Evolutionary conservation across 2,329 filamentous ascomycete species (phyloP).

Genomic region (Penicillium sp.): DNA sequence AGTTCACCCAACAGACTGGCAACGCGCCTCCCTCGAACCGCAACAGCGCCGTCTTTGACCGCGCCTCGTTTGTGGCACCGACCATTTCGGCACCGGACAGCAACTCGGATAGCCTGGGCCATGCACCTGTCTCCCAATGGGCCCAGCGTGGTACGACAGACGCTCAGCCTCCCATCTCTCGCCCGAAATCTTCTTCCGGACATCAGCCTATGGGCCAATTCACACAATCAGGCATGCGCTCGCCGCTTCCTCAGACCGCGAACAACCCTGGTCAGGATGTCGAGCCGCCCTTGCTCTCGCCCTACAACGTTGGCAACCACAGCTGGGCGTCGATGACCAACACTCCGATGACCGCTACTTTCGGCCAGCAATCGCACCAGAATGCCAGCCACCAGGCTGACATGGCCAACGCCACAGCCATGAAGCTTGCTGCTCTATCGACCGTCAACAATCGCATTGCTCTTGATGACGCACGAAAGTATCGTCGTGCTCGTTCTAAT

Average conservation of each 20-base stretch:
- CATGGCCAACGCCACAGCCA: slow-evolving; percentile 98
- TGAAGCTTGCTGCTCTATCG: slow-evolving; percentile 95
- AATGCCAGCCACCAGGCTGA: slow-evolving; percentile 68
- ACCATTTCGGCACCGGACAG: slow-evolving; percentile 68
- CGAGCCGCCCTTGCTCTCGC: slow-evolving; percentile 81
- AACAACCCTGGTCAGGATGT: slow-evolving; percentile 71
- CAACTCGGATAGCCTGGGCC: slow-evolving; percentile 56
- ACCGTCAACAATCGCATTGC: slow-evolving; percentile 98
- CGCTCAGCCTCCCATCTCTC: slow-evolving; percentile 51
- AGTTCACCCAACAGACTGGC: slow-evolving; percentile 92
- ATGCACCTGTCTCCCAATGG: slow-evolving; percentile 79
- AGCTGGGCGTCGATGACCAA: slow-evolving; percentile 99
- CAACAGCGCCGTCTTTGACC: slow-evolving; percentile 76
- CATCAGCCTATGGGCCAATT: slow-evolving; percentile 90
- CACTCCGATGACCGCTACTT: slow-evolving; percentile 89
- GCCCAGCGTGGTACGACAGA: slow-evolving; percentile 52
- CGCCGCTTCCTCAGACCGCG: slow-evolving; percentile 78
- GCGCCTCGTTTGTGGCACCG: slow-evolving; percentile 69
- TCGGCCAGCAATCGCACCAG: slow-evolving; percentile 54
- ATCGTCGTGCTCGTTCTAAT: slow-evolving; percentile 83
- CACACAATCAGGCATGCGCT: slow-evolving; percentile 75
- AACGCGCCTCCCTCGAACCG: slow-evolving; percentile 86
- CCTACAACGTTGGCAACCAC: slow-evolving; percentile 69
- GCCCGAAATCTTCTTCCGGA: slow-evolving; percentile 74
- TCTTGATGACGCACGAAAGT: slow-evolving; percentile 94